A percentile compares a stretch with the other conserved stretches of the same genome.
Conservation (phyloP, 495 filamentous ascomycete genomes). For the Neohortaea acidophila region DNA sequence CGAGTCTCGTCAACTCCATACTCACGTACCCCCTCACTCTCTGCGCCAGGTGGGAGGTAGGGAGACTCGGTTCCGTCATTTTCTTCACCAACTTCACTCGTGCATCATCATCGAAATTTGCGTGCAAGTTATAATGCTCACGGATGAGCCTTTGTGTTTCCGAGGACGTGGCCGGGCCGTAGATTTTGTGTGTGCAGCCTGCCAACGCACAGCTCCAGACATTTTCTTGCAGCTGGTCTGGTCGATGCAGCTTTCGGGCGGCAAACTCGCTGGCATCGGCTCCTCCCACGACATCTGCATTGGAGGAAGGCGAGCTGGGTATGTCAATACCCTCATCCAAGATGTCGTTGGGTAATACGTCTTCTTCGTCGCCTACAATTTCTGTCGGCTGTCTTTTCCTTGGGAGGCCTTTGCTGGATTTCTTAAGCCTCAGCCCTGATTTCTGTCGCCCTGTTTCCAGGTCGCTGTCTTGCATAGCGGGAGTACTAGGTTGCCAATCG, state of each 20-base stretch:
- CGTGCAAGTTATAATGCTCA: slow-evolving; percentile 51
- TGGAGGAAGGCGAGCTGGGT: slow-evolving; percentile 13
- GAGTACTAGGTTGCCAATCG: no score
- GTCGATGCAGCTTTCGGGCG: slow-evolving; percentile 29
- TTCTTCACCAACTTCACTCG: slow-evolving; percentile 43
- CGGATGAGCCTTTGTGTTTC: slow-evolving; percentile 44
- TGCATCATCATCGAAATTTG: slow-evolving; percentile 40
- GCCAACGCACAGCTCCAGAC: slow-evolving; percentile 57
- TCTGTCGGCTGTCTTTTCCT: slow-evolving; percentile 3
- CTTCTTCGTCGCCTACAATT: slow-evolving; percentile 22
- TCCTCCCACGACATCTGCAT: slow-evolving; percentile 3
- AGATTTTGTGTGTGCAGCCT: slow-evolving; percentile 48
- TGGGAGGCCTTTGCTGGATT: slow-evolving; percentile 16
- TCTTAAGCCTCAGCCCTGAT: slow-evolving; percentile 18
- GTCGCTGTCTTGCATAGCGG: no score
- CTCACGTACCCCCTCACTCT: slow-evolving; percentile 8
- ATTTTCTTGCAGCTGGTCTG: slow-evolving; percentile 35
- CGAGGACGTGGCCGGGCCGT: slow-evolving; percentile 40
- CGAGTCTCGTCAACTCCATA: slow-evolving; percentile 10
- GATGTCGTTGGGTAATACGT: slow-evolving; percentile 25
- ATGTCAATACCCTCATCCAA: slow-evolving; percentile 19
- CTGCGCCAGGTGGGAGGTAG: slow-evolving; percentile 38
- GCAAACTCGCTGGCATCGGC: slow-evolving; percentile 1
- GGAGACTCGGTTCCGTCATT: slow-evolving; percentile 36
- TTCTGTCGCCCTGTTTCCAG: no score